A percentile compares a stretch with the other conserved stretches of the same genome.
These are phyloP conservation scores for Trypethelium eluteriae DNA, from an alignment of 495 filamentous ascomycete species.

Conservation along the genomic window DNA sequence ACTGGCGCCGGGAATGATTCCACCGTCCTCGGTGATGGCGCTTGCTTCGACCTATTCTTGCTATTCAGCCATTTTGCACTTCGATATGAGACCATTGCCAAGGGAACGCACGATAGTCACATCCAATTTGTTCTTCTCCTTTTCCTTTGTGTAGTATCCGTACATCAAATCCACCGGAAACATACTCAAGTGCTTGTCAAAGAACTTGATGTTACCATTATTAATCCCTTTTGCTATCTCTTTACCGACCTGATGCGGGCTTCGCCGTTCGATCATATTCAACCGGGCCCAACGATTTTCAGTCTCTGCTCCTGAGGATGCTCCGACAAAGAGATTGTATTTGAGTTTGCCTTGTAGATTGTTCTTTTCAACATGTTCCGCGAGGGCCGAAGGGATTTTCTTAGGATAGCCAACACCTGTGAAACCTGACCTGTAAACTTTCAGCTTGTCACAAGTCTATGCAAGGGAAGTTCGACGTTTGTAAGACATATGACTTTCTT, in stretches of 20 bases:
- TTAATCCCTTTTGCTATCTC: slow-evolving; percentile 88
- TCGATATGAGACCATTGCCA: not conserved
- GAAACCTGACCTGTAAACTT: slow-evolving; percentile 55
- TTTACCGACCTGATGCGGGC: slow-evolving; percentile 87
- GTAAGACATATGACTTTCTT: not conserved
- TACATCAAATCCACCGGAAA: slow-evolving; percentile 80
- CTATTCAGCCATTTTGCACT: not conserved
- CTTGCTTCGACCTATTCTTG: slow-evolving; percentile 56
- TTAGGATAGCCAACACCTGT: slow-evolving; percentile 80
- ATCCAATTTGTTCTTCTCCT: slow-evolving; percentile 64
- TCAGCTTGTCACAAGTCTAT: not conserved
- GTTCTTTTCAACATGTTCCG: slow-evolving; percentile 87
- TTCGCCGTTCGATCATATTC: slow-evolving; percentile 82
- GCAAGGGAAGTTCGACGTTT: not conserved
- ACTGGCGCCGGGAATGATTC: slow-evolving; percentile 80
- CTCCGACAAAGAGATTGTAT: slow-evolving; percentile 82
- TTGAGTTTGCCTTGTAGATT: slow-evolving; percentile 73
- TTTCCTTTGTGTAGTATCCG: slow-evolving; percentile 76
- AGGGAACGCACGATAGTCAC: slow-evolving; percentile 52
- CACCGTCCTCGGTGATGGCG: slow-evolving; percentile 86
- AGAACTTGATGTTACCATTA: slow-evolving; percentile 80
- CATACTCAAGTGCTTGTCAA: slow-evolving; percentile 90
- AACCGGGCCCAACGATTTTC: slow-evolving; percentile 81
- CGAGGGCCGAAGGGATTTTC: slow-evolving; percentile 75
- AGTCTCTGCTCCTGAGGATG: slow-evolving; percentile 81